A percentile compares a stretch with the other conserved stretches of the same genome.
Conservation (phyloP, 2,329 filamentous ascomycete genomes). For the Scedosporium boydii region DNA sequence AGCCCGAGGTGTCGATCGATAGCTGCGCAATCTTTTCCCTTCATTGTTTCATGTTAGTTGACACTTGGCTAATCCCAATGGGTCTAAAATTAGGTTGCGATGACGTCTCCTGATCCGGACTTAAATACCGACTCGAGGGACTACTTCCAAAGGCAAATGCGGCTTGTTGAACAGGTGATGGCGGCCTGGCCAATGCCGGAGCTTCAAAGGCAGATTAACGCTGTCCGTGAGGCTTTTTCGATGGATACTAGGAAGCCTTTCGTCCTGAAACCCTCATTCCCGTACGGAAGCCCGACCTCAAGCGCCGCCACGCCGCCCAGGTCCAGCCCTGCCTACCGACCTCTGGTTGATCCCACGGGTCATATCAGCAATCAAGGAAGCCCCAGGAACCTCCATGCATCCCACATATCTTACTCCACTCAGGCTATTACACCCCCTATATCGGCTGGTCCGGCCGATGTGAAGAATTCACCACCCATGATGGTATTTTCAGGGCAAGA, state of each 20-base stretch:
- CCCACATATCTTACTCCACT: neutral
- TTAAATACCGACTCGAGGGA: constrained; percentile 76
- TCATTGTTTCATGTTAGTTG: neutral
- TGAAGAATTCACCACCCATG: constrained; percentile 2
- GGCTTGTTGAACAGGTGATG: constrained; percentile 79
- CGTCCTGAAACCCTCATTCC: constrained; percentile 78
- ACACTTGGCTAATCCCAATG: no score
- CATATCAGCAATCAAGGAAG: constrained; percentile 28
- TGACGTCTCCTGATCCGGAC: constrained; percentile 86
- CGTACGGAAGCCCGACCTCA: constrained; percentile 70
- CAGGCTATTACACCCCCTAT: neutral
- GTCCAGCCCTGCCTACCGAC: constrained; percentile 31
- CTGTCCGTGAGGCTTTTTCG: constrained; percentile 83
- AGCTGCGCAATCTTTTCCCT: constrained; percentile 3
- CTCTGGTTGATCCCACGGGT: constrained; percentile 31
- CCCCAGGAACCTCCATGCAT: neutral
- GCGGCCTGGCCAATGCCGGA: constrained; percentile 80
- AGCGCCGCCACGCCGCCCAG: constrained; percentile 52
- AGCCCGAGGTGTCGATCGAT: constrained; percentile 8
- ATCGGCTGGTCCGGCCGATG: neutral
- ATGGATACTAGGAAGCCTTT: constrained; percentile 78
- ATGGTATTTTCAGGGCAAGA: constrained; percentile 8
- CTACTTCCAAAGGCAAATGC: constrained; percentile 90
- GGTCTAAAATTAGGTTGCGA: constrained; percentile 56
- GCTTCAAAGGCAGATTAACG: constrained; percentile 81